Evolutionary conservation across 768 basidiomycete species (phyloP), one percentile per base, ranked within the genome.

Genomic region (Rubroboletus pulcherrimus): DNA sequence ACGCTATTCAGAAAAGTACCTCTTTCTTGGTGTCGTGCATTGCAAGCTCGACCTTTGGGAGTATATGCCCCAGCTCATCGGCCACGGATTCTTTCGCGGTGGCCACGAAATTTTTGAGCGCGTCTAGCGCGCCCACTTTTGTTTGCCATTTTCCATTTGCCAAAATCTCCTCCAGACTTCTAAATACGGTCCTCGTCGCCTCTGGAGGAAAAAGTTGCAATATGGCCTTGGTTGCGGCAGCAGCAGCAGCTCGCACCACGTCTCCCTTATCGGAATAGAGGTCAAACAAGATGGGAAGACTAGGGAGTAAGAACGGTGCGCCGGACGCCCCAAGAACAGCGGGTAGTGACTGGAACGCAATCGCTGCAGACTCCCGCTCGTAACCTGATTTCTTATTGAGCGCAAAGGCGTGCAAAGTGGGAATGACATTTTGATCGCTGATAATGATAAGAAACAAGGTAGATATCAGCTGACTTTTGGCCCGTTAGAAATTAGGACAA

Each of bases 21-120:
- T 98, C 96, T 64, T 82, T 73, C 72, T 98, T 98, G 55, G 96
- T 98, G 73, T 98, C 96, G 65, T 96, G 92, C 94, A 98, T 94
- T 6, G 93, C 86, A 35, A 75, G 76, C 69, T 95, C 93, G 12
- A 98, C 85, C 64, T 84, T 87, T 19, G 95, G 95, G 45, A 98
- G 81, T 43, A 91, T 83, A 10, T 77, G 75, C 15, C 84, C 94
- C 37, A 98, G 76, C 66, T 95, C 86, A 33, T 83, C 80, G n/a
- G 92, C 93, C 48, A 97, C 89, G 41, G 80, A 78, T 51, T 87
- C 87, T 58, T 80, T 81, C 49, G 89, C 87, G 15, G 82, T 76
- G 41, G 76, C 76, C 31, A 87, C 87, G 59, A 93, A 86, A 42
- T 70, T 74, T 68, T 85, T 91, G 68, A 98, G 81, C 3, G 93